Base-by-base conservation (phyloP, 208 protist genomes). In the Leishmania major region DNA sequence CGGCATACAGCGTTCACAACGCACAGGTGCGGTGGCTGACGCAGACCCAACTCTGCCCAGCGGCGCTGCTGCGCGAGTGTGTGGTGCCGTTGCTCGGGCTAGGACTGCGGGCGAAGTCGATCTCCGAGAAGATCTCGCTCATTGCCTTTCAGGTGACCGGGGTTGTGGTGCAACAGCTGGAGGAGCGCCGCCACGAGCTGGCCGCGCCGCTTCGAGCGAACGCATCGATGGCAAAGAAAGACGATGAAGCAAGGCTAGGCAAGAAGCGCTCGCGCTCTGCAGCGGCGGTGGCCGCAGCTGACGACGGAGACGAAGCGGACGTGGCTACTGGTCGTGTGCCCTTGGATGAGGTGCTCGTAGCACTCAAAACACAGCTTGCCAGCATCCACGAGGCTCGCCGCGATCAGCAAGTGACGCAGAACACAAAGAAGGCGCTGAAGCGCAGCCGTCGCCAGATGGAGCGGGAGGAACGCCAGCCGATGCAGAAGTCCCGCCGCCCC, bases 161-260 rank as follows among this genome's bases (percentile, higher is more conserved):
- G 6, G 88, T 97, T 53, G 85, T 95, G 47, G 85, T 90, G 76
- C 87, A 94, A 82, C 94, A 97, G 72, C 80, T 97, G 66, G 94
- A 96, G 72, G 89, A 84, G 59, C 93, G 88, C 47, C 91, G 91
- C 35, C 49, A 73, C 40, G 64, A 78, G 43, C 87, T 91, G 57
- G 87, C 87, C 49, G 74, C 59, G 28, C 64, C 62, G 35, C 31
- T n/a, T 47, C 47, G 40, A 3, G 49, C 35, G 1, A 25, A n/a
- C 40, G 79, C 35, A 49, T 74, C 45, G 7, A 37, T 13, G 10
- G 73, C 43, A 2, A 22, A 17, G 43, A 59, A 22, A 5, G 59
- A 49, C 55, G 60, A 28, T 28, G 49, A 45, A 57, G 67, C 67
- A 45, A 35, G 31, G 6, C 75, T 82, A 72, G 76, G 77, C 31